phyloP scores from a whole-genome alignment of 2,329 filamentous ascomycete genomes.

The Penicillium sp. region DNA sequence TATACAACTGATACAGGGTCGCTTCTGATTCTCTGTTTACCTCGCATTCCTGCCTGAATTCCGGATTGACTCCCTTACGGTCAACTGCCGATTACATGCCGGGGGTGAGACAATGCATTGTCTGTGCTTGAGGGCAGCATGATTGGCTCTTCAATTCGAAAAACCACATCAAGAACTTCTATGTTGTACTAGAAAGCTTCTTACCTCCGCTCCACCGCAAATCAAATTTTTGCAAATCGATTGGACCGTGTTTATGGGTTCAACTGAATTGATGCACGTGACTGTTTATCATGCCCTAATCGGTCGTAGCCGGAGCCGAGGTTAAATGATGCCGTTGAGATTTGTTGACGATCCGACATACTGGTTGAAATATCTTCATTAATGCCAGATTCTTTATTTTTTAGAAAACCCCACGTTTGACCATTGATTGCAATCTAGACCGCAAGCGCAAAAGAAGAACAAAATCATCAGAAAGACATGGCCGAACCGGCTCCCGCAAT shows the following conservation, averaged over 20 bases:
- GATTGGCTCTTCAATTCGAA: neutral
- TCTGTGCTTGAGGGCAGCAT: neutral
- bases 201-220: neutral
- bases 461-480: constrained; percentile 9
- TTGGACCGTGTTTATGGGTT: neutral
- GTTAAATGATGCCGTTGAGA: neutral
- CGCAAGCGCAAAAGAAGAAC: neutral
- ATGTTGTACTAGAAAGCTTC: neutral
- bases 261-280: neutral
- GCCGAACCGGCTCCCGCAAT: constrained; percentile 17
- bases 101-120: constrained; percentile 6
- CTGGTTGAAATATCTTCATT: neutral
- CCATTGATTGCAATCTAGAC: neutral
- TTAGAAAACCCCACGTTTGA: too few relatives aligned
- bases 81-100: constrained; percentile 1
- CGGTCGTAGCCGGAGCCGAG: constrained; percentile 6
- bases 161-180: neutral
- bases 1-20: neutral
- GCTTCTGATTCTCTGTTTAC: neutral
- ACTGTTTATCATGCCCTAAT: constrained; percentile 3
- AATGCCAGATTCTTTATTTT: neutral
- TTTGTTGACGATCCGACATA: neutral
- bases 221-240: neutral
- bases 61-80: constrained; percentile 7
- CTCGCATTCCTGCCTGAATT: constrained; percentile 20